Conservation (phyloP, 371 early-diverging fungal species). For the Apophysomyces variabilis region DNA sequence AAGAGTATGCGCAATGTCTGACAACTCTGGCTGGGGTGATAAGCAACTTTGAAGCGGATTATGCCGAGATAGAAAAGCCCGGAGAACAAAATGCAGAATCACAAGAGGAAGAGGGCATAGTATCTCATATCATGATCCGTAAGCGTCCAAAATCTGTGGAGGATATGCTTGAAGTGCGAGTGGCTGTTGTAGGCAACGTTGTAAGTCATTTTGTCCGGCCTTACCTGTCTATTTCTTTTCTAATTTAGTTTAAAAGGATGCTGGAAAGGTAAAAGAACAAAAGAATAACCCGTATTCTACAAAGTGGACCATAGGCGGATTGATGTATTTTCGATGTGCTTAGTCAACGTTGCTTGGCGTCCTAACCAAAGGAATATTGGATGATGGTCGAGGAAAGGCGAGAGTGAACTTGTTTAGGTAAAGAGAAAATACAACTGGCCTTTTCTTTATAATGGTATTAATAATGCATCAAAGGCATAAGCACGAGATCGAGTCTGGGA, state of each 20-base stretch:
- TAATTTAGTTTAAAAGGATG: conserved; percentile 43
- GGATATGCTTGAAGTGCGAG: conserved; percentile 82
- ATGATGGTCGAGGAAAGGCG: conserved; percentile 94
- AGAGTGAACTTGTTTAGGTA: conserved; percentile 84
- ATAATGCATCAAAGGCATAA: conserved; percentile 62
- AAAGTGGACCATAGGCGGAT: neutral
- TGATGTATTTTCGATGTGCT: neutral
- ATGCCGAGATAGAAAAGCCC: conserved; percentile 64
- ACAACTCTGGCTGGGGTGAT: conserved; percentile 51
- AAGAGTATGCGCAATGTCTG: conserved; percentile 59
- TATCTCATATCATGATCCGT: conserved; percentile 71
- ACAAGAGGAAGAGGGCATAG: conserved; percentile 26
- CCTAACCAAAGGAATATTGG: conserved; percentile 85
- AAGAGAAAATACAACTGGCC: neutral
- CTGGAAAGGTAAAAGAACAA: conserved; percentile 54
- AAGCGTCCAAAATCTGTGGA: conserved; percentile 70
- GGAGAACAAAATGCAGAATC: conserved; percentile 10
- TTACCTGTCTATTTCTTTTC: neutral
- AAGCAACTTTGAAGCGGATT: conserved; percentile 62
- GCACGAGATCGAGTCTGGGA: conserved; percentile 91
- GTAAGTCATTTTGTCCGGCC: conserved; percentile 42
- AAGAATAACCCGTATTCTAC: neutral
- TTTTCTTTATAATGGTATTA: neutral
- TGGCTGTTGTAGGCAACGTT: conserved; percentile 93
- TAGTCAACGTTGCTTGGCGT: conserved; percentile 91